Base-by-base conservation (phyloP, 1,139 yeast species). In the Wickerhamiella pararugosa region DNA sequence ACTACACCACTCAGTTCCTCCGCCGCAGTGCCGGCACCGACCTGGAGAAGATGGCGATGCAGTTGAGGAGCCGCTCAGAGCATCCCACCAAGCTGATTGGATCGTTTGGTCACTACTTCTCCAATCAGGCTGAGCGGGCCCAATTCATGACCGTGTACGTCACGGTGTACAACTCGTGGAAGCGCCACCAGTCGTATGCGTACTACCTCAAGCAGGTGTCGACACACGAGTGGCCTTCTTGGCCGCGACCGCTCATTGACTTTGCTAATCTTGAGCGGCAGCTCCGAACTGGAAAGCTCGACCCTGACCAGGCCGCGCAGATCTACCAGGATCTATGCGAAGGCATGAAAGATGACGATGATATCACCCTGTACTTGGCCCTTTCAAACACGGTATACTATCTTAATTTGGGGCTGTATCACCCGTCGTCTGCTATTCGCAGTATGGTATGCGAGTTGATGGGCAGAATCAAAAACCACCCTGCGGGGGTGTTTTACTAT, bases 381-480 rank as follows among this genome's bases (percentile, higher is more conserved):
- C 55, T 60, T 31, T 34, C 47, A 27, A 40, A 37, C 36, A 32
- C 49, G 43, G 48, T 62, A 39, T 54, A 54, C 43, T 57, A 54
- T 39, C 43, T 62, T 26, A 58, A 60, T 5, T 46, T 55, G 35
- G 66, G 66, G 2, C 48, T 63, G 30, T 60, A 60, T 44, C 66
- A 62, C 46, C 58, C 58, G 9, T 52, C 49, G 36, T 41, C 51
- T 2, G 48, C 47, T 15, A 57, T 60, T 6, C 51, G 65, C 25
- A 37, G 48, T 4, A 53, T 53, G 40, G 55, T 57, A 1, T 54
- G 50, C 15, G 49, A 52, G n/a, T 47, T 62, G 26, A 47, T 62
- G 32, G 51, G 51, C 35, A 52, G 60, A 5, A 54, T 62, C 36
- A 57, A 57, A 42, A 44, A 47, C 34, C 63, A 61, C 40, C 44